phyloP scores from a whole-genome alignment of 257 asterid genomes.

The Thymus quinquecostatus region DNA sequence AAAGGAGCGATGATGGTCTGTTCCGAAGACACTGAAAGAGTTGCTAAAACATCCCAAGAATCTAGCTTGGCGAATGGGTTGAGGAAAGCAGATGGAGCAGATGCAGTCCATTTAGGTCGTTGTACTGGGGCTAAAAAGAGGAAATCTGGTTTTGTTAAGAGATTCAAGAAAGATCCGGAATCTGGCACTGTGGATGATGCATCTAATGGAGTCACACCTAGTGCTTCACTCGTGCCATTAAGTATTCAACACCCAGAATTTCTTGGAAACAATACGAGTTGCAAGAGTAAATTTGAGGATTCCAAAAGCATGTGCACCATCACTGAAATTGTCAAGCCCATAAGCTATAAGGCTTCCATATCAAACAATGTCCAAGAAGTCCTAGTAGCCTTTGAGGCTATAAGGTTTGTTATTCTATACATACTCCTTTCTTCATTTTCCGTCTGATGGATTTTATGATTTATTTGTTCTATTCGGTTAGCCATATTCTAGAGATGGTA shows the following conservation, averaged over 20 bases:
- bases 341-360: conserved; percentile 58
- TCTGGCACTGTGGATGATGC: conserved; percentile 39
- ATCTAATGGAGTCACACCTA: conserved; percentile 37
- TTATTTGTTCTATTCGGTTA: neutral
- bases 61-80: conserved; percentile 39
- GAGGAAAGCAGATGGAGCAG: conserved; percentile 46
- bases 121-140: conserved; percentile 80
- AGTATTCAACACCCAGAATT: conserved; percentile 41
- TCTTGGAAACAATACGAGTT: conserved; percentile 34
- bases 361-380: conserved; percentile 66
- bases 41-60: conserved; percentile 36
- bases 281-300: conserved; percentile 47
- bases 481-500: neutral
- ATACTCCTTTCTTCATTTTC: conserved; percentile 19
- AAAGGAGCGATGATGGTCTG: conserved; percentile 41
- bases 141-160: conserved; percentile 88
- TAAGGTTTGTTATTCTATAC: conserved; percentile 62
- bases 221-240: conserved; percentile 38
- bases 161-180: conserved; percentile 68
- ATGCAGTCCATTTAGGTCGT: conserved; percentile 54
- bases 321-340: conserved; percentile 73
- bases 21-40: conserved; percentile 36
- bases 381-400: conserved; percentile 70
- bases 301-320: conserved; percentile 57
- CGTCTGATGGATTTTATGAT: neutral